Conservation (phyloP, 2,329 filamentous ascomycete species). For the Chalaropsis ovoidea region DNA sequence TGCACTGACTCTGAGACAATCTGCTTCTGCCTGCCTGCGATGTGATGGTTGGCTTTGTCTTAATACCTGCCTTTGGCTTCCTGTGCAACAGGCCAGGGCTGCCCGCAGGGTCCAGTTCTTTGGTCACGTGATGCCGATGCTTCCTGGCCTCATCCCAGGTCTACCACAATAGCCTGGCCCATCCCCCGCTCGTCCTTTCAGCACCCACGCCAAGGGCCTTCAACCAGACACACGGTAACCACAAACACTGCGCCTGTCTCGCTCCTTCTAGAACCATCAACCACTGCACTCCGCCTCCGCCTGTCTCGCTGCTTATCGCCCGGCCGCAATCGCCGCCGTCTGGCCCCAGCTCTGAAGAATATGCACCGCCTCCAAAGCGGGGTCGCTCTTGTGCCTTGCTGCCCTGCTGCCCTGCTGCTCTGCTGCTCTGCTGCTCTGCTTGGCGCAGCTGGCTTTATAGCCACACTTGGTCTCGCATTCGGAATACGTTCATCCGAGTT, state of each 20-base stretch:
- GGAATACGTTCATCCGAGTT: background rate
- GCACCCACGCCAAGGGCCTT: too few species aligned
- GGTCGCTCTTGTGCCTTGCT: background rate
- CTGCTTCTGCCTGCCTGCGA: background rate
- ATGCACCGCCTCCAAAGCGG: constrained; percentile 14
- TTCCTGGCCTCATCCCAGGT: background rate
- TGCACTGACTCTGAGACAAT: background rate
- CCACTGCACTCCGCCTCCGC: too few species aligned
- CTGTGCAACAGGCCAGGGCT: too few species aligned
- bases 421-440: background rate
- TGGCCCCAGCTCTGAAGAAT: constrained; percentile 4
- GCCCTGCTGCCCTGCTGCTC: background rate
- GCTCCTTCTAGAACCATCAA: background rate
- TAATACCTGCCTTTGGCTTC: too few species aligned
- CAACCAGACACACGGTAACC: too few species aligned
- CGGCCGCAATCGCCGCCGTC: background rate
- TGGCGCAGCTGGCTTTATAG: background rate
- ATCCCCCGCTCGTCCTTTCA: background rate
- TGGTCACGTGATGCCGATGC: background rate
- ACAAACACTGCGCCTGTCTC: too few species aligned
- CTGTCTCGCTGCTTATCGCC: background rate
- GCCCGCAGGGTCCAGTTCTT: background rate
- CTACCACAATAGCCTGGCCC: background rate
- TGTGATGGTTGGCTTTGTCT: background rate
- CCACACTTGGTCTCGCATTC: background rate